These are phyloP conservation scores for Aspergillus niger DNA, from an alignment of 2,329 filamentous ascomycete species.

Conservation along the genomic window DNA sequence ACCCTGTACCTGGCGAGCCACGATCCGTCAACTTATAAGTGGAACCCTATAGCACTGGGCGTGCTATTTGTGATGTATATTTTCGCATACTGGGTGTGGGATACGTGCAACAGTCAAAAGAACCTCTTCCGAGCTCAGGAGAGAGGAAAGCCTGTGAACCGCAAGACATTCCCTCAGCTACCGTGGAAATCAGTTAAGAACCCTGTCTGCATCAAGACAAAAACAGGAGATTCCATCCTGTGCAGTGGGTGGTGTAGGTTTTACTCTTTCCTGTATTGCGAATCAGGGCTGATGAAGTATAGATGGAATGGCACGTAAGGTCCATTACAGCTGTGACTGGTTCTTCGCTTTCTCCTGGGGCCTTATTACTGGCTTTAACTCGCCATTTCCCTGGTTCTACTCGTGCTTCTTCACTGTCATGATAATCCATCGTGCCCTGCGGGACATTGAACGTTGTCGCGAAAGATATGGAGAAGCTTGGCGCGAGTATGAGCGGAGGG, in stretches of 20 bases:
- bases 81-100: conserved; percentile 87
- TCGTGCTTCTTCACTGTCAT: conserved; percentile 75
- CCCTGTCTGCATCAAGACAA: conserved; percentile 72
- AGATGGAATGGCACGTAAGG: conserved; percentile 71
- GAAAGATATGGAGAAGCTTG: conserved; percentile 79
- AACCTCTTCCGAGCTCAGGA: conserved; percentile 83
- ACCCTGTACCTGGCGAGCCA: conserved; percentile 85
- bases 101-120: conserved; percentile 89
- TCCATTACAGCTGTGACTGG: conserved; percentile 77
- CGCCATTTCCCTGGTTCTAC: conserved; percentile 87
- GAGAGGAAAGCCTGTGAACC: conserved; percentile 65
- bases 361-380: conserved; percentile 74
- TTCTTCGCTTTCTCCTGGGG: conserved; percentile 78
- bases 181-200: conserved; percentile 81
- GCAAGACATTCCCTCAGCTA: conserved; percentile 81
- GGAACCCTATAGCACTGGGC: conserved; percentile 67
- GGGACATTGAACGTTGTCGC: conserved; percentile 74
- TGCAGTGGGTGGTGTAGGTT: conserved; percentile 77
- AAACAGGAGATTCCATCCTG: conserved; percentile 72
- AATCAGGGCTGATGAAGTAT: background rate
- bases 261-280: background rate
- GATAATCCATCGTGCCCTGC: conserved; percentile 73
- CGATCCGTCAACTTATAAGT: conserved; percentile 71
- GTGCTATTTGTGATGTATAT: conserved; percentile 70
- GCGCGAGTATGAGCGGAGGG: conserved; percentile 74